Evolutionary conservation across 129 eudicot genomes (phyloP), one percentile per base, ranked within the genome.

Genomic region (Silybum marianum): DNA sequence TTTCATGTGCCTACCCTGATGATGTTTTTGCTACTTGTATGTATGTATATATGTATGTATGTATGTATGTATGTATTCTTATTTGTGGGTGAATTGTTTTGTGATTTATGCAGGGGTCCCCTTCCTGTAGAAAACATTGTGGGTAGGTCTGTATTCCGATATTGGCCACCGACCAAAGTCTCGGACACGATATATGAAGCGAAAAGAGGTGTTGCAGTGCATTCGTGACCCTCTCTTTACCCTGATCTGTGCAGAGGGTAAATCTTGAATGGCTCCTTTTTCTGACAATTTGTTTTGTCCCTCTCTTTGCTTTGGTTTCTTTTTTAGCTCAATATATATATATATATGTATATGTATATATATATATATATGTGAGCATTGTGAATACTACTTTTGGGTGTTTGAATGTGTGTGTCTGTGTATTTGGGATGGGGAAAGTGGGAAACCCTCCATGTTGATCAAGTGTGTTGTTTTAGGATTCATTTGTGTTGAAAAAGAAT

Each of bases 141-240:
- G 38, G 96, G 97, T 42, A 87, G 99, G 84, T 95, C 97, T 39
- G 89, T 95, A 30, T 85, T 92, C 51, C 93, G 99, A 7, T 95
- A 95, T 63, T 95, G 99, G 99, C 99, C 99, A 13, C 99, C 99
- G 30, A 78, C 97, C 60, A 92, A 87, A 80, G 76, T 95, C 9
- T 88, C 94, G 0, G 90, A 89, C 93, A 95, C 97, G 3, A 81
- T 89, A 19, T 87, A 90, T 73, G 83, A 69, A 51, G 70, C 94
- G 40, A 87, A 73, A 75, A 77, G 84, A 77, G 70, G 85, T 0
- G 70, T 87, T 72, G 91, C 90, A 18, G 83, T 65, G 44, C 88
- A 76, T 76, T 88, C 91, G n/a, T 90, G 85, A 89, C 84, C 80
- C 80, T 74, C 36, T 62, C 70, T 68, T 65, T 79, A 38, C 16